Evolutionary conservation across 441 rosid genomes (phyloP).

Genomic region (Adansonia gregorii): DNA sequence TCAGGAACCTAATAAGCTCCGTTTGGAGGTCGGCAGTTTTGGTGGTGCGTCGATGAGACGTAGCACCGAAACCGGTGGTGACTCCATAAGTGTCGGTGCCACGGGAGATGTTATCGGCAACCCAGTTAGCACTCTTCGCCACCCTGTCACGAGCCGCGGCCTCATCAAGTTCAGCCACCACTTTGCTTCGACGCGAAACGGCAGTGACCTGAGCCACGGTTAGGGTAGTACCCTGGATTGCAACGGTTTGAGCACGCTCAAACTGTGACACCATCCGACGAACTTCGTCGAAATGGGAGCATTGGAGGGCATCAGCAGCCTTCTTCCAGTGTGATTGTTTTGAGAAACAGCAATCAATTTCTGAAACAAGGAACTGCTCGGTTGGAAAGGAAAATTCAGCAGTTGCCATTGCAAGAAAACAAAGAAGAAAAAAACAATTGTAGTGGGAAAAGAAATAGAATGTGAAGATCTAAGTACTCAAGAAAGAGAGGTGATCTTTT

Average conservation of each 20-base stretch:
- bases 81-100: slow-evolving; percentile 52
- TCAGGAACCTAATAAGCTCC: slow-evolving; percentile 38
- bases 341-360: background rate
- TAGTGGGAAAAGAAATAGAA: background rate
- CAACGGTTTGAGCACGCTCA: slow-evolving; percentile 31
- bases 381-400: background rate
- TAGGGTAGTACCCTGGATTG: slow-evolving; percentile 44
- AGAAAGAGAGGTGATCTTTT: background rate
- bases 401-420: slow-evolving; percentile 20
- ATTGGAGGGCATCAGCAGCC: slow-evolving; percentile 41
- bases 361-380: background rate
- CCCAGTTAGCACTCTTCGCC: slow-evolving; percentile 44
- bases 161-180: slow-evolving; percentile 34
- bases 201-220: slow-evolving; percentile 46
- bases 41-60: slow-evolving; percentile 48
- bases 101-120: slow-evolving; percentile 35
- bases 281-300: slow-evolving; percentile 41
- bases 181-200: slow-evolving; percentile 35
- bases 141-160: slow-evolving; percentile 40
- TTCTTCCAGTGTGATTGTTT: slow-evolving; percentile 34
- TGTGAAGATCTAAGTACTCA: background rate
- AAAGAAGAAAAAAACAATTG: background rate
- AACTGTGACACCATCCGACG: slow-evolving; percentile 36
- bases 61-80: slow-evolving; percentile 51
- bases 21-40: slow-evolving; percentile 43